Evolutionary conservation across 2,329 filamentous ascomycete genomes (phyloP), one percentile per base, ranked within the genome.

Genomic region (Neodidymelliopsis sp.): DNA sequence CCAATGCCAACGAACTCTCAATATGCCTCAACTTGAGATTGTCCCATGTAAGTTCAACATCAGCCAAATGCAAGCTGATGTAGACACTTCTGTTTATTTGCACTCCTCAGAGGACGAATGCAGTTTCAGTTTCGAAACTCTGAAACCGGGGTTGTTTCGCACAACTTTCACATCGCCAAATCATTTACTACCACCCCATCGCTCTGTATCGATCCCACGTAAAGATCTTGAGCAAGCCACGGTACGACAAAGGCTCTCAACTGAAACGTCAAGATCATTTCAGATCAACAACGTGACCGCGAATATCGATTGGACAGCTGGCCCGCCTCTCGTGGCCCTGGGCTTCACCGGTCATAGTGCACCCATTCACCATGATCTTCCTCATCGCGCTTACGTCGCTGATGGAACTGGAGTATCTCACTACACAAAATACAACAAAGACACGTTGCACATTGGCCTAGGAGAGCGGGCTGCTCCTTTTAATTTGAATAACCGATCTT

Each of bases 401-500:
- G 84, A 89, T 55, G 81, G 81, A 0, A 67, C 74, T 0, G 87
- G 87, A 1, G 72, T 88, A 15, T 80, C 85, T 0, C 85, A 88
- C 60, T 89, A 89, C 63, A 84, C 83, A 0, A 72, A 77, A 11
- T 87, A 87, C 66, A 82, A 86, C 53, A 75, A 80, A 12, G 77
- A 80, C 15, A 85, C 83, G 0, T 77, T 90, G 0, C 85, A 90
- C 58, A 81, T 89, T 13, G 87, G 88, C 0, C 76, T 90, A 0
- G 88, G 87, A 4, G 87, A 90, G 66, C 90, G 90, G 66, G 78
- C 84, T 4, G 87, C 86, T 0, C 87, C 87, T 0, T 89, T 90
- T 85, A 83, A 90, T 60, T 77, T 91, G 1, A 84, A 81, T 0
- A 85, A 84, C 23, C 79, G 87, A 0, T 77, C 82, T 19, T 90